These are phyloP conservation scores for Omphalotus olearius DNA, from an alignment of 1,284 basidiomycete genomes.

Conservation along the genomic window DNA sequence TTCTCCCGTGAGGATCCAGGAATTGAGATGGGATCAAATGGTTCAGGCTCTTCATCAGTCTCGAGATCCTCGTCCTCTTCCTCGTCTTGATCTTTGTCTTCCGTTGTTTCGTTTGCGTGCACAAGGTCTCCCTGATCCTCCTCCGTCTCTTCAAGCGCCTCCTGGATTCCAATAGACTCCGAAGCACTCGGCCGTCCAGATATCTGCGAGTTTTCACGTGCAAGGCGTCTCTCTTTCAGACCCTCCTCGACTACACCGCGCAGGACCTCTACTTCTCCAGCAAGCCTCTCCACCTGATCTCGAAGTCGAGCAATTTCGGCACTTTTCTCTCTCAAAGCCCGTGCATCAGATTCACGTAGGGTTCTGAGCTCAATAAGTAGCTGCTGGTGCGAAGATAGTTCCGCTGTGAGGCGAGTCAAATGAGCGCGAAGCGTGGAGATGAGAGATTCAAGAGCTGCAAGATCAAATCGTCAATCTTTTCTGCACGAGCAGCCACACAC, in stretches of 20 bases:
- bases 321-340: conserved; percentile 54
- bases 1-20: conserved; percentile 25
- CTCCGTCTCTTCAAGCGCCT: conserved; percentile 3
- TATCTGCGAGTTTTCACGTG: conserved; percentile 22
- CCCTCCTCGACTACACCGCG: conserved; percentile 81
- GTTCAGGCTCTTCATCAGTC: conserved; percentile 23
- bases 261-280: conserved; percentile 78
- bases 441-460: conserved; percentile 70
- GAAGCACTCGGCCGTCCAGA: neutral
- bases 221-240: conserved; percentile 60
- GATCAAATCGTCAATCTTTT: neutral
- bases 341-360: conserved; percentile 59
- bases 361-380: conserved; percentile 62
- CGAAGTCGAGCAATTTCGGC: conserved; percentile 58
- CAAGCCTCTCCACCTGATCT: conserved; percentile 71
- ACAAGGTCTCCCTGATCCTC: conserved; percentile 9
- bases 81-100: conserved; percentile 19
- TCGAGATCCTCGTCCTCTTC: conserved; percentile 22
- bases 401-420: conserved; percentile 70
- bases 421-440: conserved; percentile 70
- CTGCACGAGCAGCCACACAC: neutral
- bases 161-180: conserved; percentile 5
- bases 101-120: neutral
- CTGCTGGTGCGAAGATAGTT: conserved; percentile 70
- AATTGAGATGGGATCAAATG: conserved; percentile 31